Evolutionary conservation across 139 green algal genomes (phyloP), one percentile per base, ranked within the genome.

Genomic region (Tetradesmus obliquus): DNA sequence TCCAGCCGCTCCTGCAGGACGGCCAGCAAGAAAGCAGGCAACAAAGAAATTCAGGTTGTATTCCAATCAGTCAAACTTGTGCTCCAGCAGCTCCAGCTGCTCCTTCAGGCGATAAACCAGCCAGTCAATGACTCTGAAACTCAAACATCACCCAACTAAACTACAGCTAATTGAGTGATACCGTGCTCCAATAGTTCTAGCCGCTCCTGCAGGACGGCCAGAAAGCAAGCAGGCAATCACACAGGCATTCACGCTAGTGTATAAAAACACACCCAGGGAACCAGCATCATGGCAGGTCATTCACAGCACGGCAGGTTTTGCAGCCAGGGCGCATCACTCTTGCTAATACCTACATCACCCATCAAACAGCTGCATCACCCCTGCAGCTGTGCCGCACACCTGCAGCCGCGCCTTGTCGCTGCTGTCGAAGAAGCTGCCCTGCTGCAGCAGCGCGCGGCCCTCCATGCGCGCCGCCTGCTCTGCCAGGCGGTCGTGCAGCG

Each of bases 111-210:
- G 32, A 45, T 45, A 45, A 45, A 45, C 32, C 32, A 45, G 32
- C 32, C 32, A 45, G 32, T 45, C 32, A 45, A 45, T 45, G 32
- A 45, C 32, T 45, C 32, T 45, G 32, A 45, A 45, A 45, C 32
- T 45, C 32, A 45, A 45, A 45, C 32, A 45, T 45, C 32, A 45
- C 32, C 32, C 32, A 45, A 95, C 1, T 13, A 96, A 88, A 96
- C 90, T 60, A 95, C 93, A 71, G 95, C 95, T 90, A 45, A 45
- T 45, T 45, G 32, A 45, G 32, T 45, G 32, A 45, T 45, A 45
- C 95, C 94, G 55, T 92, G 62, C 66, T 92, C 90, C 20, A 91
- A 62, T 74, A 93, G 85, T 3, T 89, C 81, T 4, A 92, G 62
- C 0, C 82, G 89, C 82, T 92, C 89, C 89, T 89, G 76, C 55